These are phyloP conservation scores for Ophiostoma tasmaniense DNA, from an alignment of 2,329 filamentous ascomycete genomes.

Conservation along the genomic window DNA sequence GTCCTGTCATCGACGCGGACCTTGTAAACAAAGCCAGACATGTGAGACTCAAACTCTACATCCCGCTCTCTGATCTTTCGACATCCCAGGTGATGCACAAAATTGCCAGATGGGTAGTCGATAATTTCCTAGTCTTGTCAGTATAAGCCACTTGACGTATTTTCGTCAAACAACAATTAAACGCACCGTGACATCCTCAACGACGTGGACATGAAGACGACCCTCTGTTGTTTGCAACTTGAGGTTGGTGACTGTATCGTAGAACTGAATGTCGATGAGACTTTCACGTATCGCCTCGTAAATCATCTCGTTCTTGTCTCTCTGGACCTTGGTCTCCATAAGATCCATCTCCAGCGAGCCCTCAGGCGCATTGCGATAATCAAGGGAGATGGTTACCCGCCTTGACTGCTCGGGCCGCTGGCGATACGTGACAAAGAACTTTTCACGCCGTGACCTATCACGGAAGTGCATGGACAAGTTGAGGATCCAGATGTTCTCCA, in stretches of 20 bases:
- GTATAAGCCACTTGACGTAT: not conserved
- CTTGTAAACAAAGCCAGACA: slow-evolving; percentile 97
- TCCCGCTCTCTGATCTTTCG: slow-evolving; percentile 61
- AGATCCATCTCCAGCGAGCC: slow-evolving; percentile 83
- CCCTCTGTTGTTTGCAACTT: slow-evolving; percentile 85
- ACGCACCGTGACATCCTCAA: slow-evolving; percentile 79
- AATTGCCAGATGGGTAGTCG: slow-evolving; percentile 64
- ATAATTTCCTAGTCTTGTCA: slow-evolving; percentile 63
- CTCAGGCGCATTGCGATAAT: slow-evolving; percentile 73
- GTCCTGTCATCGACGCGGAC: slow-evolving; percentile 59
- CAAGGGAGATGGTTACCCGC: slow-evolving; percentile 83
- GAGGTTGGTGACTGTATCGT: slow-evolving; percentile 89
- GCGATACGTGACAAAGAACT: slow-evolving; percentile 95
- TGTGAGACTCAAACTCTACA: slow-evolving; percentile 78
- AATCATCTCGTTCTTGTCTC: slow-evolving; percentile 86
- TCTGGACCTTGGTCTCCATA: slow-evolving; percentile 66
- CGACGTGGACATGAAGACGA: slow-evolving; percentile 88
- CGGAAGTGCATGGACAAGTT: slow-evolving; percentile 98
- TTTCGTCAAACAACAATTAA: not conserved
- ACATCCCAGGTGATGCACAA: slow-evolving; percentile 65
- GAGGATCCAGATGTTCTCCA: slow-evolving; percentile 86
- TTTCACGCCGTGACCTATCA: slow-evolving; percentile 85
- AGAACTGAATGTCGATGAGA: slow-evolving; percentile 88
- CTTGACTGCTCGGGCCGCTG: slow-evolving; percentile 72
- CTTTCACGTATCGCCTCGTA: slow-evolving; percentile 93